Evolutionary conservation across 306 rosid species (phyloP).

Genomic region (Vigna hirtella): DNA sequence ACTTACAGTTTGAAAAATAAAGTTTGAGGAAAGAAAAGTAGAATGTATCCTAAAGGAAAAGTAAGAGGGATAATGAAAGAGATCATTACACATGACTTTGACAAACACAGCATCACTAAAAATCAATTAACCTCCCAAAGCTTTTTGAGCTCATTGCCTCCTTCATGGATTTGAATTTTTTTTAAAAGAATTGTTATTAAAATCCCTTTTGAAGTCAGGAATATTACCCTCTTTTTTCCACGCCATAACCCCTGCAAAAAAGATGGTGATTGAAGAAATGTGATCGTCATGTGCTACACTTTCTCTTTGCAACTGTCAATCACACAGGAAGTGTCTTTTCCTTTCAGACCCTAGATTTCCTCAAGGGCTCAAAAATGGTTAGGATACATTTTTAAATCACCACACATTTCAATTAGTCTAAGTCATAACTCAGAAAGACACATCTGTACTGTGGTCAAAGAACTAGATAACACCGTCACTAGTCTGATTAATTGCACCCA

Average conservation of each 20-base stretch:
- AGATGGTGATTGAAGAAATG: conserved; percentile 16
- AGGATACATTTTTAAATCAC: neutral
- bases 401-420: neutral
- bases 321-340: conserved; percentile 40
- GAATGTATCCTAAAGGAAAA: neutral
- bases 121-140: neutral
- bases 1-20: neutral
- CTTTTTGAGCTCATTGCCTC: neutral
- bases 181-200: neutral
- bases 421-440: conserved; percentile 15
- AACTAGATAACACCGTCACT: conserved; percentile 6
- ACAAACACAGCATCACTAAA: neutral
- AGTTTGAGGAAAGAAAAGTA: neutral
- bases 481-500: neutral
- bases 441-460: conserved; percentile 23
- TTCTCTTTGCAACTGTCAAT: conserved; percentile 24
- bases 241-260: conserved; percentile 8
- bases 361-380: neutral
- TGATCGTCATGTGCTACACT: neutral
- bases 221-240: neutral
- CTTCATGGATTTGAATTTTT: neutral
- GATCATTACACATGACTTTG: neutral
- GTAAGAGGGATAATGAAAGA: neutral
- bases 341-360: conserved; percentile 20
- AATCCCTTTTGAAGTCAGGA: neutral